These are phyloP conservation scores for Aspergillus sp. DNA, from an alignment of 2,329 filamentous ascomycete species.

Conservation along the genomic window DNA sequence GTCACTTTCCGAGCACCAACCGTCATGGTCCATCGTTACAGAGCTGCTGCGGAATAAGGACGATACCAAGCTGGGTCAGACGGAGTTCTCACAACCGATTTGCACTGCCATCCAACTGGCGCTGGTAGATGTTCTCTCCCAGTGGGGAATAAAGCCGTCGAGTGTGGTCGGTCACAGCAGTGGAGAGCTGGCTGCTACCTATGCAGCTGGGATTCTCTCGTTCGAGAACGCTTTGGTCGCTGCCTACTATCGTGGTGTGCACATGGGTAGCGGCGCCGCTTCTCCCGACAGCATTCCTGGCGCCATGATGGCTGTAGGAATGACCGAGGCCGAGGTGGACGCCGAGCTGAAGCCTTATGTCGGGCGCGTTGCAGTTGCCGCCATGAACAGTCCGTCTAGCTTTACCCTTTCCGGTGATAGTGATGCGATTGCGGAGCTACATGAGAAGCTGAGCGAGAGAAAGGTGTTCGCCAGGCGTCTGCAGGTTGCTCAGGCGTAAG, in stretches of 20 bases:
- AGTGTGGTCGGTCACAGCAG: conserved; percentile 21
- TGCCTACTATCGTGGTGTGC: conserved; percentile 18
- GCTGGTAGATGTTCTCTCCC: conserved; percentile 10
- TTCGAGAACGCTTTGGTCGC: conserved; percentile 13
- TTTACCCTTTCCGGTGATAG: conserved; percentile 39
- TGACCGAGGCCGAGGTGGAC: conserved; percentile 9
- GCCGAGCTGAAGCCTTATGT: conserved; percentile 17
- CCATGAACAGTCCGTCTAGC: conserved; percentile 39
- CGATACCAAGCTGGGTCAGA: conserved; percentile 4
- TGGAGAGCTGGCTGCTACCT: conserved; percentile 25
- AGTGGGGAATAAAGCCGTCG: conserved; percentile 9
- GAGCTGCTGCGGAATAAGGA: conserved; percentile 3
- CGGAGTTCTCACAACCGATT: conserved; percentile 13
- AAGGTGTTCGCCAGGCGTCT: conserved; percentile 24
- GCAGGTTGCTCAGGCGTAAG: conserved; percentile 20
- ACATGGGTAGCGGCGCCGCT: neutral
- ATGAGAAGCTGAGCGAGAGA: conserved; percentile 21
- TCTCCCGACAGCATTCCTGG: conserved; percentile 8
- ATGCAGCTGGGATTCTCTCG: conserved; percentile 15
- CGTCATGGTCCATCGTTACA: conserved; percentile 11
- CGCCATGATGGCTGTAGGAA: conserved; percentile 27
- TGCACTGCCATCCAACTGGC: conserved; percentile 20
- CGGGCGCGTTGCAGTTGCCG: conserved; percentile 28
- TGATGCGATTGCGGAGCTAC: conserved; percentile 21
- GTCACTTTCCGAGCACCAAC: conserved; percentile 5